phyloP scores from a whole-genome alignment of 129 eudicot species.

The Oenanthe sinensis region DNA sequence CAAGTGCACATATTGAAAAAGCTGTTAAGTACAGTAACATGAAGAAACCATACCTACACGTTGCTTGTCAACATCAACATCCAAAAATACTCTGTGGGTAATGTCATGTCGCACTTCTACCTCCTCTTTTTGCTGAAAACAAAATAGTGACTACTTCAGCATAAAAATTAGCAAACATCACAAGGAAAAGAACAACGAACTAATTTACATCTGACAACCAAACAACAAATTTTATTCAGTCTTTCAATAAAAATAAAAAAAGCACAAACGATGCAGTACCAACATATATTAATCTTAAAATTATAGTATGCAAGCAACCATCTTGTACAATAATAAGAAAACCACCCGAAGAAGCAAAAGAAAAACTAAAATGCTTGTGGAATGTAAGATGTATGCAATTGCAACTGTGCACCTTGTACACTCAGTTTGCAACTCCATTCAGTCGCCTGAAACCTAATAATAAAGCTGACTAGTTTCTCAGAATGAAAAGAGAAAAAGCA shows the following conservation, averaged over 20 bases:
- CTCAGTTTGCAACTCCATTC: background rate
- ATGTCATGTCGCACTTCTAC: constrained; percentile 65
- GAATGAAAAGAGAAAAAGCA: background rate
- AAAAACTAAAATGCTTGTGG: background rate
- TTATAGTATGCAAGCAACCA: background rate
- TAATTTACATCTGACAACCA: background rate
- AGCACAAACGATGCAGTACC: background rate
- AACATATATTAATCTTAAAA: background rate
- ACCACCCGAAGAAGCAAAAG: background rate
- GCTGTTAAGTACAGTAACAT: background rate
- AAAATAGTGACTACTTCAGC: background rate
- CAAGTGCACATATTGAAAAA: background rate
- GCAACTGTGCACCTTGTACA: background rate
- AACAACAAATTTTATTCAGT: background rate
- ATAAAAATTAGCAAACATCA: background rate
- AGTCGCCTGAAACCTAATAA: background rate
- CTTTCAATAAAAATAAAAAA: background rate
- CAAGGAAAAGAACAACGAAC: background rate
- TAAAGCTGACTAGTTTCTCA: background rate
- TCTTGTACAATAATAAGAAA: background rate
- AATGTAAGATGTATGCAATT: background rate
- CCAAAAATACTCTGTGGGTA: constrained; percentile 75
- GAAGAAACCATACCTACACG: constrained; percentile 57
- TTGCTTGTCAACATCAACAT: constrained; percentile 91
- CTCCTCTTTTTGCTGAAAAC: constrained; percentile 45